Base-by-base conservation (phyloP, 805 yeast genomes). In the Candida ipomoeae region DNA sequence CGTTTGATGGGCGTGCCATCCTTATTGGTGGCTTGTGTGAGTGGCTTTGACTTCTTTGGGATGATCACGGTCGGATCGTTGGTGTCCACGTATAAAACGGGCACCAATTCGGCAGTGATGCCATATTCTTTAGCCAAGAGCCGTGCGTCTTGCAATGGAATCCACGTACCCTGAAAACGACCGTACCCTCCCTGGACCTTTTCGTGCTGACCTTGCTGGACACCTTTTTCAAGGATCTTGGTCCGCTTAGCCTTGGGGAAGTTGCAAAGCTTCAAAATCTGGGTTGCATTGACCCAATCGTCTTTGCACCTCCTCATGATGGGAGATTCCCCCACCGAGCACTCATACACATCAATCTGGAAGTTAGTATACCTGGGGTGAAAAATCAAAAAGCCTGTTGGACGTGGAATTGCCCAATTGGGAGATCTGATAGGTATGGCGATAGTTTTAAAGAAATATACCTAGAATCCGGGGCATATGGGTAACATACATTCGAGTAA, bases 181-280 rank as follows among this genome's bases (percentile, higher is more conserved):
- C 98, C 98, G 65, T 90, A 91, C 2, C 98, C 98, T 54, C 98
- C 98, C 67, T 91, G 98, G 20, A 91, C 89, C 66, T 92, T 92
- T 62, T 91, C 97, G 65, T 91, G 97, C 17, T 75, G 69, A 5
- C 96, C 96, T 39, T 79, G 80, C 63, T 92, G 97, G n/a, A 92
- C 96, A 55, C 91, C 97, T 61, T 86, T 83, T 65, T 91, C 98
- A 59, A 91, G 77, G 54, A 91, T 89, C 60, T 96, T 84, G 17
- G 97, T 91, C 57, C 98, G 74, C 66, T 87, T 89, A 1, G 97
- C 96, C 68, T 91, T 91, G 53, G 97, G 96, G 66, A 90, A 90
- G 64, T 87, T 85, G 43, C 97, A 96, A 40, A 92, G 91, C 66
- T 92, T 92, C 54, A 92, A 74, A 44, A 92, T 89, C 65, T 92